These are phyloP conservation scores for Solanum pinnatisectum DNA, from an alignment of 257 asterid genomes.

Conservation along the genomic window DNA sequence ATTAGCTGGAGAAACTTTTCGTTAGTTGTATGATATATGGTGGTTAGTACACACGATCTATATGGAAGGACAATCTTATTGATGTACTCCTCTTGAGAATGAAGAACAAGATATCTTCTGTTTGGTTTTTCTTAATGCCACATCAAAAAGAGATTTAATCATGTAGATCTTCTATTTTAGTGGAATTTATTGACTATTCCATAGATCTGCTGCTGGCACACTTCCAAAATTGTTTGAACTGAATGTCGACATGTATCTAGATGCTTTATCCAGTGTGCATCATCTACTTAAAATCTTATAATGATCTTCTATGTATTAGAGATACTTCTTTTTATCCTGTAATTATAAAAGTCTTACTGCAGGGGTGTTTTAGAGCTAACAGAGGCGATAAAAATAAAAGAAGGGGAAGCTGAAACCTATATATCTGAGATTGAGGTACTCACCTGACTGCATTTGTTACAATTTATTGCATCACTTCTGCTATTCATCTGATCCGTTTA, in stretches of 20 bases:
- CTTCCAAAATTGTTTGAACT: background rate
- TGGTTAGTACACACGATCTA: background rate
- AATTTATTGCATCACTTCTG: slow-evolving; percentile 9
- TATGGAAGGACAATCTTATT: background rate
- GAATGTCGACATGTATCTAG: background rate
- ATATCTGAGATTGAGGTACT: slow-evolving; percentile 92
- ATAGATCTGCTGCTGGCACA: background rate
- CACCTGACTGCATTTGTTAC: background rate
- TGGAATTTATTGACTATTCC: background rate
- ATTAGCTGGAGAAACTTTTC: background rate
- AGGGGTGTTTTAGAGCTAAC: slow-evolving; percentile 85
- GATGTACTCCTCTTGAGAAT: background rate
- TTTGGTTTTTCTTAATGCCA: background rate
- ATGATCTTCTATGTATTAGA: background rate
- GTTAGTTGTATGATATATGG: background rate
- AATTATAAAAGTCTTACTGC: slow-evolving; percentile 11
- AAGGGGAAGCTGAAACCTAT: slow-evolving; percentile 72
- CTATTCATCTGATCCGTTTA: slow-evolving; percentile 1
- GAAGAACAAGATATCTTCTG: background rate
- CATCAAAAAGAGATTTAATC: background rate
- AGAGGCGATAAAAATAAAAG: slow-evolving; percentile 85
- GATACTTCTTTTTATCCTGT: slow-evolving; percentile 1
- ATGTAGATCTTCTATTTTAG: background rate
- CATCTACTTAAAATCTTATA: background rate
- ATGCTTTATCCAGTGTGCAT: background rate